Evolutionary conservation across 1,284 basidiomycete species (phyloP).

Genomic region (Somion occarium): DNA sequence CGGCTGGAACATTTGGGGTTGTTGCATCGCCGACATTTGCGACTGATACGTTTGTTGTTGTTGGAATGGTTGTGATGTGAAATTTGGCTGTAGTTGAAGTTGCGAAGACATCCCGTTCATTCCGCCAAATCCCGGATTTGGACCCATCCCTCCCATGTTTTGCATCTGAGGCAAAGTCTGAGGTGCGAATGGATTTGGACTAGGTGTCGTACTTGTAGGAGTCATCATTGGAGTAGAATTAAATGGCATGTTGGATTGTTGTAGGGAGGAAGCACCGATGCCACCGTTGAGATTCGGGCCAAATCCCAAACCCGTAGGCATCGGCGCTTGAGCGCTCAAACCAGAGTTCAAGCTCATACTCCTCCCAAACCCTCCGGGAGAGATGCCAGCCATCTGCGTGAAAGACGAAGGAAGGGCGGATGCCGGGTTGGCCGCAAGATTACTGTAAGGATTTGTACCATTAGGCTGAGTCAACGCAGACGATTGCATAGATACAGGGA

Average conservation of each 20-base stretch:
- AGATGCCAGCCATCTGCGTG: constrained; percentile 16
- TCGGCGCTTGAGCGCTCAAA: constrained; percentile 7
- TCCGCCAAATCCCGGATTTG: constrained; percentile 3
- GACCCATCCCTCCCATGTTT: background rate
- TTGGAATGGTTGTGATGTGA: constrained; percentile 12
- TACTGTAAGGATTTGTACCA: constrained; percentile 21
- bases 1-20: constrained; percentile 14
- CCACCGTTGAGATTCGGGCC: constrained; percentile 3
- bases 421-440: constrained; percentile 20
- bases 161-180: constrained; percentile 10
- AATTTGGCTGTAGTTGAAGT: constrained; percentile 9
- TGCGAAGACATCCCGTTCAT: constrained; percentile 9
- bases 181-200: constrained; percentile 22
- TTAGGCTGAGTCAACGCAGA: constrained; percentile 16
- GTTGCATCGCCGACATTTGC: constrained; percentile 2
- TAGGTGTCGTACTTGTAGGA: constrained; percentile 10
- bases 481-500: constrained; percentile 17
- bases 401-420: constrained; percentile 24
- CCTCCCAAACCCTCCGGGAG: constrained; percentile 15
- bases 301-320: background rate
- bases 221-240: constrained; percentile 11
- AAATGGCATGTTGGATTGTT: constrained; percentile 16
- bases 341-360: constrained; percentile 25
- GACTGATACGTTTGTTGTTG: constrained; percentile 9
- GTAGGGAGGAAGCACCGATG: constrained; percentile 6